These are phyloP conservation scores for Pyrrhoderma noxium DNA, from an alignment of 1,284 basidiomycete species.

Conservation along the genomic window DNA sequence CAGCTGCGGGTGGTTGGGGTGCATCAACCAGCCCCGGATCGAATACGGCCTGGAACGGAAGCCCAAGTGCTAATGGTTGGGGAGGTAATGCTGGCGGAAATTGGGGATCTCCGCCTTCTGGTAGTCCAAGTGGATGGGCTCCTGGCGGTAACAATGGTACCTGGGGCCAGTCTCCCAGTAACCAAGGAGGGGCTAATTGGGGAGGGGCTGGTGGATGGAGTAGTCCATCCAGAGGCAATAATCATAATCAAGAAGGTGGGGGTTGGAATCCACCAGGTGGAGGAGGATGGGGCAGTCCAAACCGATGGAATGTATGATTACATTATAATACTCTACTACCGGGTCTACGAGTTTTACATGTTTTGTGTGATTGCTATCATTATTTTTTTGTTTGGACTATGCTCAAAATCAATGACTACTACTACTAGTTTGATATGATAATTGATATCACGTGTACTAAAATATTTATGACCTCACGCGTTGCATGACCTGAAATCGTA, in stretches of 20 bases:
- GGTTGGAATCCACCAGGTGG: slow-evolving; percentile 36
- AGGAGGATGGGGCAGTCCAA: slow-evolving; percentile 24
- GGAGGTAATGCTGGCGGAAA: slow-evolving; percentile 24
- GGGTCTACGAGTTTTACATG: not conserved
- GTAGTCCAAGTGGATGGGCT: slow-evolving; percentile 19
- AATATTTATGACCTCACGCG: not conserved
- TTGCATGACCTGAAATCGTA: too few species aligned
- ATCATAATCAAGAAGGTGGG: slow-evolving; percentile 18
- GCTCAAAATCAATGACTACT: not conserved
- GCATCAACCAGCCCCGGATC: not conserved
- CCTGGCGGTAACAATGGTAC: slow-evolving; percentile 4
- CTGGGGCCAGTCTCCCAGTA: slow-evolving; percentile 20
- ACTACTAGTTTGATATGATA: not conserved
- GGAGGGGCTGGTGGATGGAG: slow-evolving; percentile 22
- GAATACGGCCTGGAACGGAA: not conserved
- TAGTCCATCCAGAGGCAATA: too few species aligned
- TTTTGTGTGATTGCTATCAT: slow-evolving; percentile 2
- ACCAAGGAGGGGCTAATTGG: not conserved
- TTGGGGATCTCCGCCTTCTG: slow-evolving; percentile 21
- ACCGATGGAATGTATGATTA: slow-evolving; percentile 48
- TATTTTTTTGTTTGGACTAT: not conserved
- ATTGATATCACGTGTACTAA: too few species aligned
- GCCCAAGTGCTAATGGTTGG: slow-evolving; percentile 10
- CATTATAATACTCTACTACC: too few species aligned
- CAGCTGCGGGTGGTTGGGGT: slow-evolving; percentile 18